Base-by-base conservation (phyloP, 495 filamentous ascomycete genomes). In the Achaetomiella virescens region DNA sequence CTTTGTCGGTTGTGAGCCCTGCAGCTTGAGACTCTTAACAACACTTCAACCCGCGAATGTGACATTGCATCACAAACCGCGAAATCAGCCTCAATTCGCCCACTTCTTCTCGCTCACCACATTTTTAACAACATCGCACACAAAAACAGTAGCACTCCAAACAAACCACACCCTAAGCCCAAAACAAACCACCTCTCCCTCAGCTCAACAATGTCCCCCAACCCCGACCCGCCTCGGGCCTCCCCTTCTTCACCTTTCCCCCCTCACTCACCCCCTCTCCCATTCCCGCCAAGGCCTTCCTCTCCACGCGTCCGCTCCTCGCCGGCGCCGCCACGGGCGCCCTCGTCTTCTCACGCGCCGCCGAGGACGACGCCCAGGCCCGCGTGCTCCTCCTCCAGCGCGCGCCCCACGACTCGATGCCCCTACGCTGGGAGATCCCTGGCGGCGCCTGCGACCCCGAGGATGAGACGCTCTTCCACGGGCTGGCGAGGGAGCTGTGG, bases 341-440 rank as follows among this genome's bases (percentile, higher is more conserved):
- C 12, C 64, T 74, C 20, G 70, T 77, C 29, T 75, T 74, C 54
- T 68, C 70, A 45, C 24, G 24, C 3, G 18, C 51, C 36, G 37
- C 44, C 0, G 58, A 37, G 1, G 35, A 31, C 27, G 5, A 31
- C 27, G 27, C 27, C 27, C 9, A 51, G 31, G 56, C 63, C 48
- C 66, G 70, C 35, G 47, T 79, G 25, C 65, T 83, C 17, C 69
- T 84, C 3, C 60, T 84, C 44, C 78, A 81, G 49, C 76, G 78
- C 37, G 75, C 75, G 5, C 67, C 75, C 0, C 61, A 70, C 61
- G 81, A 84, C 61, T 72, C 68, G 27, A 67, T 76, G 59, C 78
- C 79, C 0, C 47, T 72, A 38, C 66, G 56, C 27, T 81, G 81
- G 81, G 81, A 84, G 63, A 62, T 77, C n/a, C 80, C 80, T 1